Evolutionary conservation across 805 yeast species (phyloP).

Genomic region (Yarrowia osloensis): DNA sequence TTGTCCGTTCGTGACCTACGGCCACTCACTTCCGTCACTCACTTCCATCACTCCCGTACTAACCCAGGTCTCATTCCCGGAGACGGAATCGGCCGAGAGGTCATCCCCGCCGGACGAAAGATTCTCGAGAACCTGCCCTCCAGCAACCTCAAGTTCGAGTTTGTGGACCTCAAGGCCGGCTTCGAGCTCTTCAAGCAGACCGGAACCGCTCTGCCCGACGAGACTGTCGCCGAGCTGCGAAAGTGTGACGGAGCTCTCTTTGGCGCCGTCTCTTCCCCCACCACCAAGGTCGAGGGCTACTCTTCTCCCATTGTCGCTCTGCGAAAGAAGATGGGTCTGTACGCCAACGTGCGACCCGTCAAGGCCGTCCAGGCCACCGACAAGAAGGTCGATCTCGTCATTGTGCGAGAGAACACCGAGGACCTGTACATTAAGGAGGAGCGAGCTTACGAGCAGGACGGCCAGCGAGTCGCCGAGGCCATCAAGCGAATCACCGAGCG

Average conservation of each 20-base stretch:
- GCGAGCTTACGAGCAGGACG: conserved; percentile 71
- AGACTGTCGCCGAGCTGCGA: conserved; percentile 76
- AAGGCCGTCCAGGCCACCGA: conserved; percentile 85
- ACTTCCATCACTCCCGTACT: neutral
- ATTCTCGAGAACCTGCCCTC: conserved; percentile 79
- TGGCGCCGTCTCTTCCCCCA: conserved; percentile 95
- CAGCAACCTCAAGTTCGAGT: conserved; percentile 71
- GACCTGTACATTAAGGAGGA: conserved; percentile 96
- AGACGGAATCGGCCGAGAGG: conserved; percentile 98
- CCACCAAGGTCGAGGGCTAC: conserved; percentile 91
- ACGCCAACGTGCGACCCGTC: conserved; percentile 97
- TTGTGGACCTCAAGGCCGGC: conserved; percentile 89
- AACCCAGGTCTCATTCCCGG: conserved; percentile 80
- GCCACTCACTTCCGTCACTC: too few relatives aligned
- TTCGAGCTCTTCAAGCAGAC: conserved; percentile 90
- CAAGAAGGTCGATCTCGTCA: conserved; percentile 93
- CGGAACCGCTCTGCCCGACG: conserved; percentile 95
- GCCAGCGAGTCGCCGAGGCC: conserved; percentile 93
- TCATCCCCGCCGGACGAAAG: conserved; percentile 90
- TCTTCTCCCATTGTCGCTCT: conserved; percentile 99
- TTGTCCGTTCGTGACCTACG: too few relatives aligned
- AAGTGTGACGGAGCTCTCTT: conserved; percentile 95
- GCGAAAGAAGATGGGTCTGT: conserved; percentile 90
- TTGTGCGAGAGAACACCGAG: conserved; percentile 98
- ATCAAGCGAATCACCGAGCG: conserved; percentile 91